Percentiles rank a stretch among this genome's conserved stretches.
Evolutionary conservation across 1,284 basidiomycete species (phyloP).

Genomic region (Cryptococcus depauperatus): DNA sequence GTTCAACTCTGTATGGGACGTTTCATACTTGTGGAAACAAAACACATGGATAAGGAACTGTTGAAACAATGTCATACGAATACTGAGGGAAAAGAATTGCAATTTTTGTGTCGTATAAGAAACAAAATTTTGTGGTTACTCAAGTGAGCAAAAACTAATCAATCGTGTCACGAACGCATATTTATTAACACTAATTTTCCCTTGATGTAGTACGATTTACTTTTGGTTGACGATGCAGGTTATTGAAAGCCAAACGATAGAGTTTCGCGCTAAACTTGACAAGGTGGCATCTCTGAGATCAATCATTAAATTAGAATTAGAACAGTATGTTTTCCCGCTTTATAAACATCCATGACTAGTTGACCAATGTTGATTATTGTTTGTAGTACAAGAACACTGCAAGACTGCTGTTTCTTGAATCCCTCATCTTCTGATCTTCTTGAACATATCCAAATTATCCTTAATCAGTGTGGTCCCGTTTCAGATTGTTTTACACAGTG

Average conservation of each 20-base stretch:
- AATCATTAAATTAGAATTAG: conserved; percentile 62
- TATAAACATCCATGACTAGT: not conserved
- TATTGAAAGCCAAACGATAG: conserved; percentile 23
- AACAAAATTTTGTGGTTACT: conserved; percentile 72
- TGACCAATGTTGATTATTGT: not conserved
- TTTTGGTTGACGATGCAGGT: conserved; percentile 68
- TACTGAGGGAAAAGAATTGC: conserved; percentile 47
- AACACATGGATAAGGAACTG: conserved; percentile 7
- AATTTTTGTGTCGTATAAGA: conserved; percentile 63
- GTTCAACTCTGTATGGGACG: conserved; percentile 68
- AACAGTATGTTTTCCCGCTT: conserved; percentile 55
- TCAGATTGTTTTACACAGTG: conserved; percentile 56
- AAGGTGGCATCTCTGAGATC: conserved; percentile 61
- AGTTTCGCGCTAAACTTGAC: conserved; percentile 50
- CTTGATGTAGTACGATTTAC: conserved; percentile 54
- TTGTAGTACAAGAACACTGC: conserved; percentile 55
- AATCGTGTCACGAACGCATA: not conserved
- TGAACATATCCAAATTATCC: conserved; percentile 57
- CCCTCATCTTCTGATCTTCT: conserved; percentile 57
- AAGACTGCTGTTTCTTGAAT: conserved; percentile 60
- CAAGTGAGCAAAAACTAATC: conserved; percentile 54
- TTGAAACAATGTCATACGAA: not conserved
- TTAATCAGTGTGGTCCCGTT: conserved; percentile 66
- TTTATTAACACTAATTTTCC: not conserved
- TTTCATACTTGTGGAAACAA: conserved; percentile 43